Conservation (phyloP, 495 filamentous ascomycete genomes). For the Penicillium taxi region DNA sequence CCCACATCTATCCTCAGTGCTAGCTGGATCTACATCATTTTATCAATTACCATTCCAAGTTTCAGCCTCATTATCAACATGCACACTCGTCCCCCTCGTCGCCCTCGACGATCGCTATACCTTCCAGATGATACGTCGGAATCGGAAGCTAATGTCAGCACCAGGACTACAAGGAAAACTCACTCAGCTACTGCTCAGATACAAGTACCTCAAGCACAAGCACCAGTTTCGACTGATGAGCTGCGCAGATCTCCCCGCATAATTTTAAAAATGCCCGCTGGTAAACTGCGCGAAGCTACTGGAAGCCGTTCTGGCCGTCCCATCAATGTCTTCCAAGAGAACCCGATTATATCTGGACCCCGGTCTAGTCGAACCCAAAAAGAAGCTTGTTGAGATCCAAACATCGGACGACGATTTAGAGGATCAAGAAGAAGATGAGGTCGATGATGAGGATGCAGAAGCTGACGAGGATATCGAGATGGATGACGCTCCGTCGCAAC, state of each 20-base stretch:
- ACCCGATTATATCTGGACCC: conserved; percentile 53
- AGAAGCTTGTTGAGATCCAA: conserved; percentile 60
- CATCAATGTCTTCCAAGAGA: conserved; percentile 44
- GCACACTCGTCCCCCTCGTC: conserved; percentile 23
- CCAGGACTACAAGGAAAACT: conserved; percentile 31
- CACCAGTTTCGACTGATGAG: conserved; percentile 45
- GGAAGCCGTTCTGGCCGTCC: conserved; percentile 26
- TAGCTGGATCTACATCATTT: not conserved
- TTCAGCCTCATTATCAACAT: conserved; percentile 1
- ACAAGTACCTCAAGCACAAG: too few species aligned
- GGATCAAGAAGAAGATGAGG: conserved; percentile 53
- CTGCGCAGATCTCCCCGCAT: conserved; percentile 60
- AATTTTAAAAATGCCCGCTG: conserved; percentile 77
- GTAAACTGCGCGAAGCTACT: conserved; percentile 73
- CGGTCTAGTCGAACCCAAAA: conserved; percentile 56
- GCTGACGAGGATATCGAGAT: conserved; percentile 51
- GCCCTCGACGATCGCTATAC: conserved; percentile 42
- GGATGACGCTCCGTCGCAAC: conserved; percentile 43
- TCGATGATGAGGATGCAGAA: conserved; percentile 50
- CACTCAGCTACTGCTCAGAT: conserved; percentile 26
- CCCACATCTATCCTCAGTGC: conserved; percentile 3
- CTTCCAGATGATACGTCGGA: conserved; percentile 32
- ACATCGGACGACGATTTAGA: conserved; percentile 51
- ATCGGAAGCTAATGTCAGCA: conserved; percentile 29
- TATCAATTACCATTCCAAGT: conserved; percentile 3